Evolutionary conservation across 805 yeast species (phyloP), one percentile per base, ranked within the genome.

Genomic region (Ogataea dorogensis): DNA sequence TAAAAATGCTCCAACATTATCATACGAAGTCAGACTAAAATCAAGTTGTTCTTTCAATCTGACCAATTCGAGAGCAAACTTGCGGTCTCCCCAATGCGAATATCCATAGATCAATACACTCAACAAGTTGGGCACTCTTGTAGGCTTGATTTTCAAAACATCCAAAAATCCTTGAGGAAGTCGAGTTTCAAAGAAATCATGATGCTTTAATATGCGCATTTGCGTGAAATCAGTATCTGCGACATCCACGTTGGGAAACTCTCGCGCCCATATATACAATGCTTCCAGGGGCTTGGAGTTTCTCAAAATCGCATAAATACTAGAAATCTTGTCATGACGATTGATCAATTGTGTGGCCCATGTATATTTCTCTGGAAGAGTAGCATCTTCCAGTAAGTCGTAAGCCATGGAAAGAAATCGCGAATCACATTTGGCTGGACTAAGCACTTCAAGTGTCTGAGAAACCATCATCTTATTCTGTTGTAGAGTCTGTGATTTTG

Each of bases 61-160:
- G 22, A 31, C 42, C n/a, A 47, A 33, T 5, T 30, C 34, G 15
- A 38, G 33, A 2, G 41, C 49, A 17, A 33, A 37, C 7, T 42
- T 28, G 5, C 39, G 46, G 16, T 36, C 44, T 8, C 56, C 58
- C 49, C 54, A 54, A 28, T 43, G 43, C 10, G 55, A 34, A 22
- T 43, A 46, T 4, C 47, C 36, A 28, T 41, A 51, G 1, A 52
- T 47, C 28, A 55, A 18, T 12, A 40, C n/a, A 25, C 56, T 47
- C 9, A 54, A 18, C 5, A 49, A 34, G 1, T 19, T 26, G 1
- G 52, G 36, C 1, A 38, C 20, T 3, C 42, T 38, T 0, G 17
- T 14, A 2, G 28, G 22, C 9, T 33, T 13, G n/a, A 44, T 25
- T 4, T 31, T n/a, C 15, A 53, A 18, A 5, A 18, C n/a, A 2